phyloP scores from a whole-genome alignment of 2,329 filamentous ascomycete species.

The Aureobasidium sp. region DNA sequence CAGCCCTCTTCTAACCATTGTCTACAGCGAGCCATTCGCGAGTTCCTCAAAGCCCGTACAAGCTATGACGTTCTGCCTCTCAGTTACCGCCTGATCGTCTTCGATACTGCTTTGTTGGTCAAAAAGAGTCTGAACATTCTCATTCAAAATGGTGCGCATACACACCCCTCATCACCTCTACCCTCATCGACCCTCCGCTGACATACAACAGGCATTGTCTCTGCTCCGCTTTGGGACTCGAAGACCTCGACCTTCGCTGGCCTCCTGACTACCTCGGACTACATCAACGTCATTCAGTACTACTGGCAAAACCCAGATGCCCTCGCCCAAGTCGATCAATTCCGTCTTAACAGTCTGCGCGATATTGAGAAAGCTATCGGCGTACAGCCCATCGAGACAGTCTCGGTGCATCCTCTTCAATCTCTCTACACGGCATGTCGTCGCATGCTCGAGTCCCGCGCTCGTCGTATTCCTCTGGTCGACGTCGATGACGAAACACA shows the following conservation, averaged over 20 bases:
- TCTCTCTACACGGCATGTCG: slow-evolving; percentile 93
- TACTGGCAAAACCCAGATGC: slow-evolving; percentile 96
- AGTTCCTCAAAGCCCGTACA: slow-evolving; percentile 91
- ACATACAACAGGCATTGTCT: slow-evolving; percentile 70
- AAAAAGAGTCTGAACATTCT: slow-evolving; percentile 96
- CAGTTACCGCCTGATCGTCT: slow-evolving; percentile 89
- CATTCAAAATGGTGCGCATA: slow-evolving; percentile 73
- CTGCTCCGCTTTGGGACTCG: slow-evolving; percentile 94
- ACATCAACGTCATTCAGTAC: slow-evolving; percentile 98
- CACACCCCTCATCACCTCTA: not conserved
- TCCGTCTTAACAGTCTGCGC: slow-evolving; percentile 82
- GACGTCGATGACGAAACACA: slow-evolving; percentile 92
- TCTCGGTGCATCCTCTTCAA: slow-evolving; percentile 85
- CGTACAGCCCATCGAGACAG: slow-evolving; percentile 82
- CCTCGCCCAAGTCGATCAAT: slow-evolving; percentile 83
- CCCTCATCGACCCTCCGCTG: slow-evolving; percentile 5
- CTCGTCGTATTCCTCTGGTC: slow-evolving; percentile 85
- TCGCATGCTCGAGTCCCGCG: slow-evolving; percentile 87
- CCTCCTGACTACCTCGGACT: slow-evolving; percentile 89
- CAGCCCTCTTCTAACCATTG: slow-evolving; percentile 8
- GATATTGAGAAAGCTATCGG: slow-evolving; percentile 94
- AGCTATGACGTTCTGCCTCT: slow-evolving; percentile 97
- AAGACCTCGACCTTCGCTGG: slow-evolving; percentile 88
- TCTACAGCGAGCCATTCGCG: slow-evolving; percentile 72
- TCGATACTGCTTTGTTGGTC: slow-evolving; percentile 90